Conservation (phyloP, 768 basidiomycete genomes). For the Omphalotus guepiniiformis region DNA sequence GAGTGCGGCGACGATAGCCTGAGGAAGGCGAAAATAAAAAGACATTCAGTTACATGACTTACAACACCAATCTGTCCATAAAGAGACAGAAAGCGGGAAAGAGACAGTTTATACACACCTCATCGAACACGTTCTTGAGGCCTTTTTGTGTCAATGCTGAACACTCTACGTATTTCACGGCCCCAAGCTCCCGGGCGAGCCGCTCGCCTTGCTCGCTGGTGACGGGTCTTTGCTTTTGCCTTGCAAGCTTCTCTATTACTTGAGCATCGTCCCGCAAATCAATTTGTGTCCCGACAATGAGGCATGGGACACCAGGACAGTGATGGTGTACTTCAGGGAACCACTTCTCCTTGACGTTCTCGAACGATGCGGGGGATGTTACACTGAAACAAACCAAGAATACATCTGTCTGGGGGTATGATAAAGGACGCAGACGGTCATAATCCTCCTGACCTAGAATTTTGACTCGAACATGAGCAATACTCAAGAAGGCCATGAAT, state of each 20-base stretch:
- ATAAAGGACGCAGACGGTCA: slow-evolving; percentile 96
- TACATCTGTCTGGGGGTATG: slow-evolving; percentile 99
- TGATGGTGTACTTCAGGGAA: slow-evolving; percentile 99
- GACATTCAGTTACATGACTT: slow-evolving; percentile 10
- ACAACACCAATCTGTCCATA: not conserved
- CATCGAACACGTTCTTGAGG: slow-evolving; percentile 99
- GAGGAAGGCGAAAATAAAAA: slow-evolving; percentile 9
- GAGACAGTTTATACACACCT: slow-evolving; percentile 64
- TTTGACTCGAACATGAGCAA: slow-evolving; percentile 7
- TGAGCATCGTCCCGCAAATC: slow-evolving; percentile 92
- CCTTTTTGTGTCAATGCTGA: slow-evolving; percentile 99
- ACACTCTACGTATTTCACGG: slow-evolving; percentile 99
- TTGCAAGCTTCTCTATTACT: slow-evolving; percentile 90
- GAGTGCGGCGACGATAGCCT: slow-evolving; percentile 98
- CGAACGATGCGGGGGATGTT: slow-evolving; percentile 96
- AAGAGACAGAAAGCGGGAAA: slow-evolving; percentile 1
- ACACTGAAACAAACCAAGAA: slow-evolving; percentile 99
- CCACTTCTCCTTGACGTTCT: slow-evolving; percentile 99
- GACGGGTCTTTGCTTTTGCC: slow-evolving; percentile 96
- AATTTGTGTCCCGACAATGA: slow-evolving; percentile 98
- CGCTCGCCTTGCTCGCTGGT: slow-evolving; percentile 84
- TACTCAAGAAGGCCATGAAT: slow-evolving; percentile 4
- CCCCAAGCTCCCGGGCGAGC: slow-evolving; percentile 95
- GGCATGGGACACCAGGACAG: slow-evolving; percentile 98
- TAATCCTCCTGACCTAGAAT: slow-evolving; percentile 97